These are phyloP conservation scores for Polytrichum commune DNA, from an alignment of 225 moss, liverwort and hornwort species.

Conservation along the genomic window DNA sequence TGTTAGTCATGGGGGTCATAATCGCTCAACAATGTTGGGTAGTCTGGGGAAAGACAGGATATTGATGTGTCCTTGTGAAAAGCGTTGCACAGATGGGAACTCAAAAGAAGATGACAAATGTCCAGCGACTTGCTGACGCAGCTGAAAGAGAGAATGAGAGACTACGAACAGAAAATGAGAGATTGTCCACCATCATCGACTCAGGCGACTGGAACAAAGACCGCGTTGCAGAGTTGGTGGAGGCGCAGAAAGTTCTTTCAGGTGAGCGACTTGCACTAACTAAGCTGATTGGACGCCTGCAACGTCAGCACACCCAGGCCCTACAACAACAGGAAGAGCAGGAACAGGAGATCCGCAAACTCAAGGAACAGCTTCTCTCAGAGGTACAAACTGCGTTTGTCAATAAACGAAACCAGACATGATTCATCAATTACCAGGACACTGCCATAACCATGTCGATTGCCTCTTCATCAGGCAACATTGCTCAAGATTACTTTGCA, in stretches of 20 bases:
- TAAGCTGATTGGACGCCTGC: slow-evolving; percentile 69
- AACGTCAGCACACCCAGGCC: slow-evolving; percentile 52
- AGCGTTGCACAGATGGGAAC: slow-evolving; percentile 46
- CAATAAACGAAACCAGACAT: too few species aligned
- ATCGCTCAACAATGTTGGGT: neutral
- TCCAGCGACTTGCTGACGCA: slow-evolving; percentile 54
- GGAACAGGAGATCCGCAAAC: slow-evolving; percentile 61
- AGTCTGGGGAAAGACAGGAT: neutral
- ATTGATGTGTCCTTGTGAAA: neutral
- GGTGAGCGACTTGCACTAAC: slow-evolving; percentile 76
- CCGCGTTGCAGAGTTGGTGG: slow-evolving; percentile 47
- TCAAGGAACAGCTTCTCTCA: slow-evolving; percentile 58
- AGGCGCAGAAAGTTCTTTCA: slow-evolving; percentile 65
- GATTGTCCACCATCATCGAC: slow-evolving; percentile 76
- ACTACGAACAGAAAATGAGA: slow-evolving; percentile 67
- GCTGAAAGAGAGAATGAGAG: slow-evolving; percentile 68
- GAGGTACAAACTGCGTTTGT: slow-evolving; percentile 36
- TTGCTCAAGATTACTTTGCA: too few species aligned
- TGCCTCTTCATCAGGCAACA: too few species aligned
- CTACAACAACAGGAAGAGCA: slow-evolving; percentile 69
- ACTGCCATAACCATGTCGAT: too few species aligned
- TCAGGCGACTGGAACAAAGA: slow-evolving; percentile 73
- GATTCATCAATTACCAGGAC: too few species aligned
- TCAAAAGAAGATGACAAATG: slow-evolving; percentile 64
- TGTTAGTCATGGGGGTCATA: neutral